Conservation (phyloP, 176 grass and related monocot species). For the Tillandsia fasciculata region DNA sequence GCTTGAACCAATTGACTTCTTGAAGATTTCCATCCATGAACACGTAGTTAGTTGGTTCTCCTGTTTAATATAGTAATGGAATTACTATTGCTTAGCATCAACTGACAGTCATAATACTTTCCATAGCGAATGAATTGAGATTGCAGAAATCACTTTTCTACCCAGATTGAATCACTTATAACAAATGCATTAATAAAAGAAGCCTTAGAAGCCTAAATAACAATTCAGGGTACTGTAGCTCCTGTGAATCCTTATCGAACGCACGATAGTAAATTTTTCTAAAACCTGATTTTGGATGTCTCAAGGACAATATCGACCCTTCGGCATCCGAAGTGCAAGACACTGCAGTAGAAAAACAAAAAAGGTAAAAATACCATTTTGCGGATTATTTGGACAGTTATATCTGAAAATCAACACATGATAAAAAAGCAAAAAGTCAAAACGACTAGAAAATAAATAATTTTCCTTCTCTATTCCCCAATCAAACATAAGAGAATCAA, state of each 20-base stretch:
- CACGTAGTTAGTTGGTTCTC: constrained; percentile 48
- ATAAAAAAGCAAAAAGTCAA: constrained; percentile 1
- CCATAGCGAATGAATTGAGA: neutral
- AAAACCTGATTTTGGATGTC: constrained; percentile 82
- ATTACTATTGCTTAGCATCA: neutral
- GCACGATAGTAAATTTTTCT: neutral
- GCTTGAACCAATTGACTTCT: constrained; percentile 95
- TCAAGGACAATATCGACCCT: constrained; percentile 50
- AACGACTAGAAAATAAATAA: neutral
- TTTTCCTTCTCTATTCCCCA: too few relatives aligned
- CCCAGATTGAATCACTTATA: neutral
- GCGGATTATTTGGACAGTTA: neutral
- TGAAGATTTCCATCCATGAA: constrained; percentile 49
- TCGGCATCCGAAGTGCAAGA: constrained; percentile 25
- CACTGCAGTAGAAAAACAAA: constrained; percentile 15
- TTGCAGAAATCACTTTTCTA: neutral
- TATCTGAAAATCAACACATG: constrained; percentile 10
- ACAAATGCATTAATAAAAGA: too few relatives aligned
- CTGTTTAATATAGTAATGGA: constrained; percentile 26
- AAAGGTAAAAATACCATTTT: neutral
- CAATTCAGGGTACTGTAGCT: neutral
- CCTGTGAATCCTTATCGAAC: neutral
- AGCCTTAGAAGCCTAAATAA: too few relatives aligned
- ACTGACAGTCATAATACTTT: constrained; percentile 4
- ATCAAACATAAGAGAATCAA: too few relatives aligned